Evolutionary conservation across 169 alveolate genomes (phyloP).

Genomic region (Cryptosporidium ryanae): DNA sequence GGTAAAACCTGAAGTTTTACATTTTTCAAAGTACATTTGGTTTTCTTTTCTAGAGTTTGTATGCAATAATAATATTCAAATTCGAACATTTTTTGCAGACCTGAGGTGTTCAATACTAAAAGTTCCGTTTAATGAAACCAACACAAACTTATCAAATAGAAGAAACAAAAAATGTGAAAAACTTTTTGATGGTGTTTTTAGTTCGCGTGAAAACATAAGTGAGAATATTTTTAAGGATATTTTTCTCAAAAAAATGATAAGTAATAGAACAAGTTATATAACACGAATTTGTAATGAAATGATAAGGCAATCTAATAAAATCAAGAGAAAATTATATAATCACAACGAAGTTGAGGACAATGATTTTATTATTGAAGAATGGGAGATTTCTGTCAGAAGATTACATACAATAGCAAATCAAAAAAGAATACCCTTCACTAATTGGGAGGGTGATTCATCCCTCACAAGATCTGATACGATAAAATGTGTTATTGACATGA

Average conservation of each 20-base stretch:
- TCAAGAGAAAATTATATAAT: not conserved
- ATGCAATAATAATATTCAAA: constrained; percentile 21
- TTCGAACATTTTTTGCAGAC: constrained; percentile 71
- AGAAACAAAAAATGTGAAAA: not conserved
- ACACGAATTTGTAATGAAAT: constrained; percentile 16
- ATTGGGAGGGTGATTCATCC: constrained; percentile 34
- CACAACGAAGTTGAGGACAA: not conserved
- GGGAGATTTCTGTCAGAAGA: constrained; percentile 72
- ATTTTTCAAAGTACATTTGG: constrained; percentile 25
- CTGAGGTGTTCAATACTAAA: constrained; percentile 50
- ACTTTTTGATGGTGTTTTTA: not conserved
- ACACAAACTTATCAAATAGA: not conserved
- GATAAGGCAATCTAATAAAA: constrained; percentile 12
- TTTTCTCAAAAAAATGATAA: constrained; percentile 3
- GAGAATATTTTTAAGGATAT: constrained; percentile 2
- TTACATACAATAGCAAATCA: constrained; percentile 38
- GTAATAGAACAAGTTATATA: constrained; percentile 23
- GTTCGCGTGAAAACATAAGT: not conserved
- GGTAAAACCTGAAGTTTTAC: not conserved
- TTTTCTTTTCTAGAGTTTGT: constrained; percentile 26
- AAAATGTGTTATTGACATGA: constrained; percentile 62
- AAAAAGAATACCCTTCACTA: constrained; percentile 46
- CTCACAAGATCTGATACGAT: constrained; percentile 39
- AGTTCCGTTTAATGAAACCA: constrained; percentile 65
- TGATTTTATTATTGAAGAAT: constrained; percentile 26